Evolutionary conservation across 2,329 filamentous ascomycete genomes (phyloP).

Genomic region (Plenodomus biglobosus): DNA sequence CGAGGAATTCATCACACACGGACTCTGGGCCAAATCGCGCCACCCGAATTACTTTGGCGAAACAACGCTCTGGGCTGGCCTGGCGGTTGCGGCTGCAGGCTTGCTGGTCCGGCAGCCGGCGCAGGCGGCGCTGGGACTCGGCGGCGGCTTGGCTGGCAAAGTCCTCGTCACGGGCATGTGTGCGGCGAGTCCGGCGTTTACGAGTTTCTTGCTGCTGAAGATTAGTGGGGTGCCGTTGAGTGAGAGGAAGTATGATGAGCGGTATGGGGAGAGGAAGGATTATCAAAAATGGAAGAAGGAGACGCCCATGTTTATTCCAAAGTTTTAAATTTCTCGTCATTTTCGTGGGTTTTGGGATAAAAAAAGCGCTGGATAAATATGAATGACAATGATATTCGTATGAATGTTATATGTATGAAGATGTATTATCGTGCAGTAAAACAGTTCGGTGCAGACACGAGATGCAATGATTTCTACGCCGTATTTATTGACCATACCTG

Average conservation of each 20-base stretch:
- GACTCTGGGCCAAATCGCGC: constrained; percentile 62
- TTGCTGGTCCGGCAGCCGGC: constrained; percentile 58
- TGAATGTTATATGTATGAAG: too few relatives aligned
- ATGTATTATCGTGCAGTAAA: too few relatives aligned
- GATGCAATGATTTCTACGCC: too few relatives aligned
- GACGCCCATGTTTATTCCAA: constrained; percentile 66
- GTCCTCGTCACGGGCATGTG: constrained; percentile 54
- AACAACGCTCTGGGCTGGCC: constrained; percentile 67
- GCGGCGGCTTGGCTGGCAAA: constrained; percentile 46
- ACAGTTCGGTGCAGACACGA: too few relatives aligned
- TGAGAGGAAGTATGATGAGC: constrained; percentile 68
- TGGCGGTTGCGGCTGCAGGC: constrained; percentile 62
- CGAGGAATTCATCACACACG: constrained; percentile 65
- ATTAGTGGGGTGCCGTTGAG: constrained; percentile 66
- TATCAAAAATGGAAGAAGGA: constrained; percentile 69
- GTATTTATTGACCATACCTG: too few relatives aligned
- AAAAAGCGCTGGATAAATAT: too few relatives aligned
- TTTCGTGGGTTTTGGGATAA: too few relatives aligned
- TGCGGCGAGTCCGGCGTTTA: constrained; percentile 64
- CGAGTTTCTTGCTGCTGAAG: constrained; percentile 63
- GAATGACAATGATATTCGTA: too few relatives aligned
- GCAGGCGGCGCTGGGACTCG: constrained; percentile 60
- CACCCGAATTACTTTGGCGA: constrained; percentile 77
- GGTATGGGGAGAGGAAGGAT: constrained; percentile 64
- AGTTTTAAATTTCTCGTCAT: too few relatives aligned